Evolutionary conservation across 225 moss, liverwort and hornwort species (phyloP).

Genomic region (Pseudoscleropodium purum): DNA sequence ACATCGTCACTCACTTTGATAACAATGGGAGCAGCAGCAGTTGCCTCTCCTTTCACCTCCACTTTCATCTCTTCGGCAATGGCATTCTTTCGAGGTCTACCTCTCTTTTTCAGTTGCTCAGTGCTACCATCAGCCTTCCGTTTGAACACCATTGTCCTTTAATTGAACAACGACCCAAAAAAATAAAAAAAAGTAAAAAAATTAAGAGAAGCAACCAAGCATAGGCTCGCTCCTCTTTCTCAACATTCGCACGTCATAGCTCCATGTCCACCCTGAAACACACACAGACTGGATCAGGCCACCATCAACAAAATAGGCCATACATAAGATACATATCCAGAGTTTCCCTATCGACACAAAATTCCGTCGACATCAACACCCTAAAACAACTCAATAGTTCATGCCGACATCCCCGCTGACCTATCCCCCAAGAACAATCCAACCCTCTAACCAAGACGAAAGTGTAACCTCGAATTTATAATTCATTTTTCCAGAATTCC

Average conservation of each 20-base stretch:
- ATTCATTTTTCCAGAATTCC: not conserved
- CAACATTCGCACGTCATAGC: not conserved
- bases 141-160: conserved; percentile 12
- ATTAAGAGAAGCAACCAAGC: not conserved
- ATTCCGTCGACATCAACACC: not conserved
- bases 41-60: not conserved
- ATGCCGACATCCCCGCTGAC: not conserved
- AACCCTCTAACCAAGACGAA: not conserved
- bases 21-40: not conserved
- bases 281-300: not conserved
- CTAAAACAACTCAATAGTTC: not conserved
- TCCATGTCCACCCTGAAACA: not conserved
- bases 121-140: conserved; percentile 2
- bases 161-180: not conserved
- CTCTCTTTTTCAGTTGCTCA: conserved; percentile 17
- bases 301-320: not conserved
- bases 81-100: conserved; percentile 5
- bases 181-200: not conserved
- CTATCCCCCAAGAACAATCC: not conserved
- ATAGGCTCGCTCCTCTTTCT: not conserved
- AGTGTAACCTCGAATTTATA: not conserved
- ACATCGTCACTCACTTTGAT: not conserved
- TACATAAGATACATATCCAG: not conserved
- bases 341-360: not conserved
- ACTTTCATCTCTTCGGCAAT: not conserved